Base-by-base conservation (phyloP, 495 filamentous ascomycete species). In the Talaromyces borbonicus region DNA sequence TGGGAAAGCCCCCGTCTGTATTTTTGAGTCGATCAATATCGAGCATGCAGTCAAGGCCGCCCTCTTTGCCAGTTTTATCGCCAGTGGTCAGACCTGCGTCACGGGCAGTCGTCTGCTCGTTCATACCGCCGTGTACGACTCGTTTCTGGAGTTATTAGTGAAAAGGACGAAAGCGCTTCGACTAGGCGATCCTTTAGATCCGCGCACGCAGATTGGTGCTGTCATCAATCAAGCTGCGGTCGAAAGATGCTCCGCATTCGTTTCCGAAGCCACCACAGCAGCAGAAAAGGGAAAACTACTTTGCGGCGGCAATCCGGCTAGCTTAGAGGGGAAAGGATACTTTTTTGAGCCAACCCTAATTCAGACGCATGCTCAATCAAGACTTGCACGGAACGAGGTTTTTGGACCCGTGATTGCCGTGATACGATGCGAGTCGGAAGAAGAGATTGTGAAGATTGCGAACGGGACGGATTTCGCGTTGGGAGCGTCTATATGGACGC, bases 1-100 rank as follows among this genome's bases (percentile, higher is more conserved):
- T 1, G 79, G 79, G 0, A 81, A 82, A 55, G 75, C 76, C 0
- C 76, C 78, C 0, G 56, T 81, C 8, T 49, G 79, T 26, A 62
- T 80, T 8, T 80, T 79, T 31, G 55, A 66, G 15, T 59, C 69
- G 20, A 67, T 76, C 2, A 65, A 78, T 25, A 41, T 79, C 4
- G 62, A 69, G 32, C 51, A 61, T 4, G 72, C 76, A 4, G 74
- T 77, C 8, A 75, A 79, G 47, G 76, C 75, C 7, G 73, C 79
- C 14, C 63, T 71, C 5, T 79, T 79, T 43, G 75, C 71, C n/a
- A 69, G 73, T 15, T 79, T 73, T 38, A 68, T 79, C 14, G 74
- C 74, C 0, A 78, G 72, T 49, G 79, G 79, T 1, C 78, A 82
- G 60, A 80, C 76, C 0, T 81, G 78, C 48, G 71, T 81, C 11